These are phyloP conservation scores for Malus sylvestris DNA, from an alignment of 306 rosid genomes.

Conservation along the genomic window DNA sequence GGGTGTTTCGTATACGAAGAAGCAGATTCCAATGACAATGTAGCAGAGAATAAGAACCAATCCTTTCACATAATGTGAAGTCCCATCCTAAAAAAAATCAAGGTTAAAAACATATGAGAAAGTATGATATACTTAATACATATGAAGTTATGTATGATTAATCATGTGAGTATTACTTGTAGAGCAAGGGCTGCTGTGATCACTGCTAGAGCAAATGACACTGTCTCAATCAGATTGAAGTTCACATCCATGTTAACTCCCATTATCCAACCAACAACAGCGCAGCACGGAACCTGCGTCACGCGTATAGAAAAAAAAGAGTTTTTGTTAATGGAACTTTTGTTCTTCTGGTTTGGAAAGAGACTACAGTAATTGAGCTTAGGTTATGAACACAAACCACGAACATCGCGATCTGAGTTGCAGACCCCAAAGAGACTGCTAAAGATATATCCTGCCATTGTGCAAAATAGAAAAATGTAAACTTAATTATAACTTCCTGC, in stretches of 20 bases:
- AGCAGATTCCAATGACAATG: slow-evolving; percentile 71
- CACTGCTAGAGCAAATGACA: slow-evolving; percentile 70
- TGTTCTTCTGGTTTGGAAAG: not conserved
- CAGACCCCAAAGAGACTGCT: slow-evolving; percentile 89
- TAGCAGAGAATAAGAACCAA: slow-evolving; percentile 71
- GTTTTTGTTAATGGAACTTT: not conserved
- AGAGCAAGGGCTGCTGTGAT: slow-evolving; percentile 50
- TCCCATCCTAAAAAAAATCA: slow-evolving; percentile 58
- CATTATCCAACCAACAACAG: slow-evolving; percentile 65
- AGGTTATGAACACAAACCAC: slow-evolving; percentile 37
- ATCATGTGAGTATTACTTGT: slow-evolving; percentile 38
- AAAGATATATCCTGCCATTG: slow-evolving; percentile 68
- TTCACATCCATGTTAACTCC: slow-evolving; percentile 64
- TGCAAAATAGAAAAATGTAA: not conserved
- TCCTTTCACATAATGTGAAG: slow-evolving; percentile 90
- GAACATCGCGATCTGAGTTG: slow-evolving; percentile 75
- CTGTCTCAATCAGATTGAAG: slow-evolving; percentile 71
- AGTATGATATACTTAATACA: not conserved
- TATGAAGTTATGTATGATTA: not conserved
- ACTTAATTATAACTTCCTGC: not conserved
- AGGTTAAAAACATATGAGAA: too few species aligned
- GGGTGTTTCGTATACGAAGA: slow-evolving; percentile 55
- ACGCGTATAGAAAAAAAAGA: not conserved
- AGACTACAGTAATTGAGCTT: not conserved
- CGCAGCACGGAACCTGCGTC: slow-evolving; percentile 71